These are phyloP conservation scores for Boehmeria nivea DNA, from an alignment of 306 rosid species.

Conservation along the genomic window DNA sequence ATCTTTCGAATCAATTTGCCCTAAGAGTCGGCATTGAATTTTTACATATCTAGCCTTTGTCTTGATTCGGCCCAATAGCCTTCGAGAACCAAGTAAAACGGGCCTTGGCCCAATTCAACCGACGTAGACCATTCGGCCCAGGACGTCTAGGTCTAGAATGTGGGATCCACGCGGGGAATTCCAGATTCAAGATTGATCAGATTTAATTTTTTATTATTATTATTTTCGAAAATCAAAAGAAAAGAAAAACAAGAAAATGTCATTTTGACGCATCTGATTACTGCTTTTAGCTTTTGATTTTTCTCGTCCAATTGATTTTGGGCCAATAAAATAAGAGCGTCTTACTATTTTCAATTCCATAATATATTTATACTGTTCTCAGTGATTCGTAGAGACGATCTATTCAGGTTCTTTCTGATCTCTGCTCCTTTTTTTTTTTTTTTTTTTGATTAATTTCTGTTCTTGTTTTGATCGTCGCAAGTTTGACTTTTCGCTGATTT, in stretches of 20 bases:
- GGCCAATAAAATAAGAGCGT: too few relatives aligned
- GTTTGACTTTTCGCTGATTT: not conserved
- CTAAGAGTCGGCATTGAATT: too few relatives aligned
- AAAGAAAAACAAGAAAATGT: not conserved
- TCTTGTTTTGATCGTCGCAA: not conserved
- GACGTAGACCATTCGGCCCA: not conserved
- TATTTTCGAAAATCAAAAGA: not conserved
- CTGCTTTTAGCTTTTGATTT: not conserved
- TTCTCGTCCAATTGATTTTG: too few relatives aligned
- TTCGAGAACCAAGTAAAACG: not conserved
- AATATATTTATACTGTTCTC: not conserved
- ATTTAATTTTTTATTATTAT: not conserved
- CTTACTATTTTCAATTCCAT: conserved; percentile 1
- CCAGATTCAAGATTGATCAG: too few relatives aligned
- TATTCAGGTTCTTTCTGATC: conserved; percentile 8
- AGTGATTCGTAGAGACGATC: too few relatives aligned
- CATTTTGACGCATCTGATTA: not conserved
- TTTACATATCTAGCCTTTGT: too few relatives aligned
- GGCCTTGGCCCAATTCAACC: not conserved
- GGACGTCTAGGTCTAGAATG: not conserved
- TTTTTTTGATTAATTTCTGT: too few relatives aligned
- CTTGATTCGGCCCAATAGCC: too few relatives aligned
- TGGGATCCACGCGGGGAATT: not conserved
- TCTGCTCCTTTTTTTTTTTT: not conserved
- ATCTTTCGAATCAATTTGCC: too few relatives aligned